phyloP scores from a whole-genome alignment of 805 yeast species.

The Hanseniaspora pseudoguilliermondii region DNA sequence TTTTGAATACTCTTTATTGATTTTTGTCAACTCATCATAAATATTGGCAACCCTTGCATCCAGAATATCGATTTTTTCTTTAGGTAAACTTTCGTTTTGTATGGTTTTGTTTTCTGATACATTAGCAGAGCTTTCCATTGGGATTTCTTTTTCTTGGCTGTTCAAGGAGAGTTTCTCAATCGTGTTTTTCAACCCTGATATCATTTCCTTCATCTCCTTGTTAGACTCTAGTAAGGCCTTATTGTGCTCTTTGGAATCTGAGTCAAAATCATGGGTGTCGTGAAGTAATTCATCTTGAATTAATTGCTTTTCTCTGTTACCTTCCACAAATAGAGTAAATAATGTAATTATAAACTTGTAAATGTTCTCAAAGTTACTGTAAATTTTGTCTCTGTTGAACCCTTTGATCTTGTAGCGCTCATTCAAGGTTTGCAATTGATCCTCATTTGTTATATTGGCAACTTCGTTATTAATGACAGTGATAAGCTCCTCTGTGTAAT shows the following conservation, averaged over 20 bases:
- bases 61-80: background rate
- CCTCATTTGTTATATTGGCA: background rate
- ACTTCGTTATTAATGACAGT: background rate
- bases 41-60: background rate
- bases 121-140: background rate
- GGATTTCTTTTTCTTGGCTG: background rate
- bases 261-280: background rate
- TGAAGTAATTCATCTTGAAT: constrained; percentile 12
- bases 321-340: constrained; percentile 1
- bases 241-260: background rate
- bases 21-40: background rate
- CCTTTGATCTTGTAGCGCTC: background rate
- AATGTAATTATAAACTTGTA: background rate
- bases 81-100: background rate
- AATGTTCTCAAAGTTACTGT: constrained; percentile 6
- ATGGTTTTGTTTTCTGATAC: background rate
- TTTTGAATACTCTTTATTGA: background rate
- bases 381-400: background rate
- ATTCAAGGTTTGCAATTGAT: constrained; percentile 7
- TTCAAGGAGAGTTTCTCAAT: background rate
- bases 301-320: constrained; percentile 9
- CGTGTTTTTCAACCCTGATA: background rate
- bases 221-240: background rate
- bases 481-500: constrained; percentile 2
- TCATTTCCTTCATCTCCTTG: background rate